Evolutionary conservation across 768 basidiomycete genomes (phyloP), one percentile per base, ranked within the genome.

Genomic region (Lactarius indigo): DNA sequence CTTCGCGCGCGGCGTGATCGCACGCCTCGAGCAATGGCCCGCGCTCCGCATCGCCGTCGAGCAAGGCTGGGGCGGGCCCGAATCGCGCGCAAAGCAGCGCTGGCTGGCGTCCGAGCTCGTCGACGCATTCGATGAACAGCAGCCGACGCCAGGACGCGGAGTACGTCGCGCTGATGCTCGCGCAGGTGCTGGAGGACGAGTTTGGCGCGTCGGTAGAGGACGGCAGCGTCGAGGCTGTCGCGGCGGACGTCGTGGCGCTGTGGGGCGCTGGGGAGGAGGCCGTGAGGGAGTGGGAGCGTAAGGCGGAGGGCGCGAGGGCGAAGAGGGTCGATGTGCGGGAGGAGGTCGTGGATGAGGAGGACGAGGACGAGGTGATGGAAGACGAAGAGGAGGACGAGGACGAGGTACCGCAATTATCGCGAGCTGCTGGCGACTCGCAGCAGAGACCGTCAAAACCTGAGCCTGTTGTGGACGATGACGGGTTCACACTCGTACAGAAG

Each of bases 401-500:
- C 6, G 84, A 81, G 47, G 83, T 76, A 1, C 91, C 90, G 3
- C 81, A 81, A 70, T 75, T 92, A 28, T 70, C 90, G 23, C 80
- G 84, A 64, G 76, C 70, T 10, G 52, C 61, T 60, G 28, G 50
- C 67, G 74, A 57, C 61, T 71, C 35, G 70, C 75, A 65, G 70
- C 75, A 65, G 28, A 56, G 58, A 56, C 42, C 23, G 6, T 77
- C 71, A n/a, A 79, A 76, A 60, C 77, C 81, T 13, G 88, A 90
- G 72, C 89, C 90, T 0, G 84, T 92, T 59, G 82, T 96, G 0
- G 96, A 98, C 72, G 91, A 95, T 68, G 95, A 98, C 66, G 96
- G 96, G 1, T 98, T 98, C 74, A 93, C 90, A 3, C 74, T 89
- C 59, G 92, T 98, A 2, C 84, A 30, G 87, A 85, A 71, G 82